phyloP scores from a whole-genome alignment of 2,329 filamentous ascomycete species.

The Fusarium kyushuense region DNA sequence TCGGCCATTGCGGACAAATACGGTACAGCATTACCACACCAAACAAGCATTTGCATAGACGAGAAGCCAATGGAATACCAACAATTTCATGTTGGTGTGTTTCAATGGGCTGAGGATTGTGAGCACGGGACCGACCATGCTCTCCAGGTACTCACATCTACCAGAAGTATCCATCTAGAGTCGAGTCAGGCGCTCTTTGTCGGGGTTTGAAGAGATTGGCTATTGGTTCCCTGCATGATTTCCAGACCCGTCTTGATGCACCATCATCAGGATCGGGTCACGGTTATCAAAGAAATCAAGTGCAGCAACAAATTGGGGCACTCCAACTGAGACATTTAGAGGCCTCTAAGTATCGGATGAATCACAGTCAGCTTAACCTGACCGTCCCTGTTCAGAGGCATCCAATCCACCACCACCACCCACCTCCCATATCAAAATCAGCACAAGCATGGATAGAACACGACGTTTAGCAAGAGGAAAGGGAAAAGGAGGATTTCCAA shows the following conservation, averaged over 20 bases:
- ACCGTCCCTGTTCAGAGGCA: neutral
- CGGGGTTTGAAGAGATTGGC: slow-evolving; percentile 43
- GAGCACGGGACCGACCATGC: slow-evolving; percentile 40
- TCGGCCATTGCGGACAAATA: slow-evolving; percentile 22
- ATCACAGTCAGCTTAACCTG: slow-evolving; percentile 17
- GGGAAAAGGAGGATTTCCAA: slow-evolving; percentile 29
- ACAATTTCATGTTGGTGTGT: slow-evolving; percentile 38
- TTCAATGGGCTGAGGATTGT: slow-evolving; percentile 35
- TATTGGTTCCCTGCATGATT: slow-evolving; percentile 16
- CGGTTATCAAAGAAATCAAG: slow-evolving; percentile 23
- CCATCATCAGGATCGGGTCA: slow-evolving; percentile 32
- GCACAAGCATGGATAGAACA: slow-evolving; percentile 21
- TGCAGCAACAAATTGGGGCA: slow-evolving; percentile 40
- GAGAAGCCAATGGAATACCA: slow-evolving; percentile 37
- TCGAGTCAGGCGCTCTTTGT: slow-evolving; percentile 45
- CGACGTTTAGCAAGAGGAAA: neutral
- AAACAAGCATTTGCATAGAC: slow-evolving; percentile 28
- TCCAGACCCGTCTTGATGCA: slow-evolving; percentile 43
- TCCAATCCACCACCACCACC: slow-evolving; percentile 1
- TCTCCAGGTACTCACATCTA: neutral
- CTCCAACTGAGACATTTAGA: slow-evolving; percentile 41
- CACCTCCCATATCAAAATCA: slow-evolving; percentile 2
- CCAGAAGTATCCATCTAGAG: neutral
- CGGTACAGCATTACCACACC: slow-evolving; percentile 10
- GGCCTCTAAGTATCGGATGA: slow-evolving; percentile 30